Conservation (phyloP, 345 rosid species). For the Balakata baccata region DNA sequence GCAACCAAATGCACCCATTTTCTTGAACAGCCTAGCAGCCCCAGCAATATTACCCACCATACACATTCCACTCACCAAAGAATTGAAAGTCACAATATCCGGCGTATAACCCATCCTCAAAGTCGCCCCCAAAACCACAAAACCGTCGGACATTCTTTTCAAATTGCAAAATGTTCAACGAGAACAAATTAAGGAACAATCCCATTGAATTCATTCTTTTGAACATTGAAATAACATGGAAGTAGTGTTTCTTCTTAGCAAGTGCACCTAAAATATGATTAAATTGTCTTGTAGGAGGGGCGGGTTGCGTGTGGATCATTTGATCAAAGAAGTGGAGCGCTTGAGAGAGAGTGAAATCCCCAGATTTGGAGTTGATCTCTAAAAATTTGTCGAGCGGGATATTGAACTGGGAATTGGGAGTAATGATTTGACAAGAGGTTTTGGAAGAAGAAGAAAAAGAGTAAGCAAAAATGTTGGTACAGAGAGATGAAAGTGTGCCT, state of each 20-base stretch:
- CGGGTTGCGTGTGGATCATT: conserved; percentile 23
- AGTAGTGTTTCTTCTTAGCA: conserved; percentile 24
- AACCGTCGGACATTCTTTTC: conserved; percentile 20
- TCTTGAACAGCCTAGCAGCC: conserved; percentile 21
- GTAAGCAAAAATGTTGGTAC: too few species aligned
- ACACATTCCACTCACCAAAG: too few species aligned
- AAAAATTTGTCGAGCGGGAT: conserved; percentile 11
- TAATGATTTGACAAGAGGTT: too few species aligned
- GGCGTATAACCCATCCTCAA: conserved; percentile 29
- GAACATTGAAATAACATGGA: conserved; percentile 17
- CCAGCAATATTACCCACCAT: conserved; percentile 31
- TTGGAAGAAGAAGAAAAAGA: too few species aligned
- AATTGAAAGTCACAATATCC: conserved; percentile 24
- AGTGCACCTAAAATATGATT: conserved; percentile 19
- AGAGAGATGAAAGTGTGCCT: too few species aligned
- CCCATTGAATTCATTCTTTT: too few species aligned
- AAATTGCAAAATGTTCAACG: too few species aligned
- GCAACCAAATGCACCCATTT: conserved; percentile 22
- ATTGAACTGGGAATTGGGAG: neutral
- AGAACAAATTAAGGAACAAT: too few species aligned
- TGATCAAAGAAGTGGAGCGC: conserved; percentile 28
- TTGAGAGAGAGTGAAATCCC: too few species aligned
- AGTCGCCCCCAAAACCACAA: conserved; percentile 28
- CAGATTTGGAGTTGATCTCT: conserved; percentile 21
- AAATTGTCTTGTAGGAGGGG: conserved; percentile 13